Evolutionary conservation across 1,139 yeast species (phyloP).

Genomic region (Groenewaldozyma sp.): DNA sequence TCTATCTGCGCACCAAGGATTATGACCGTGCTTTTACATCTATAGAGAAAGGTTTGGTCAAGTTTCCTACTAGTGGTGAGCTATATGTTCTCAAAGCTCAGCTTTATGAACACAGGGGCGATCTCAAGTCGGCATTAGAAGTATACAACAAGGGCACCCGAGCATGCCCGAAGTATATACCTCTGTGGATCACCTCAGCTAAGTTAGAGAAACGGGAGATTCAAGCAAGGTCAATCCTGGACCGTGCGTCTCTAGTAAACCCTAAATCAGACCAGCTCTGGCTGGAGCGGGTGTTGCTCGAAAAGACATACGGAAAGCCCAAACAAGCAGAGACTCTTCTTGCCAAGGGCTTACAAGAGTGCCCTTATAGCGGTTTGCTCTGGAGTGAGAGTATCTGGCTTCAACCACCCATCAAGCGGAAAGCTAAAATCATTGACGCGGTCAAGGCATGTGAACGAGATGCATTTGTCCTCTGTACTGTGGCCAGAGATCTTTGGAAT

Average conservation of each 20-base stretch:
- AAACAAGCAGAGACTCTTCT: constrained; percentile 49
- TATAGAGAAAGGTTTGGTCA: constrained; percentile 38
- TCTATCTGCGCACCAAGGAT: constrained; percentile 38
- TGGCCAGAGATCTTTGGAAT: constrained; percentile 62
- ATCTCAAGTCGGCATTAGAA: constrained; percentile 39
- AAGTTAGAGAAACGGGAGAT: constrained; percentile 40
- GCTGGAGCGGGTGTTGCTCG: constrained; percentile 52
- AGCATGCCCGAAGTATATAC: constrained; percentile 35
- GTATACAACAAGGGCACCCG: constrained; percentile 43
- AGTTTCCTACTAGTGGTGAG: constrained; percentile 41
- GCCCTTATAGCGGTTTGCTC: constrained; percentile 50
- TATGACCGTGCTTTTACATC: constrained; percentile 33
- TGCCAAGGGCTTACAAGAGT: constrained; percentile 49
- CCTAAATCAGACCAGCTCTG: constrained; percentile 46
- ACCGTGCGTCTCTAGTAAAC: constrained; percentile 50
- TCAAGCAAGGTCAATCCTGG: constrained; percentile 66
- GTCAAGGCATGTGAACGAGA: constrained; percentile 56
- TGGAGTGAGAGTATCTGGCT: constrained; percentile 55
- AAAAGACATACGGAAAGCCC: constrained; percentile 40
- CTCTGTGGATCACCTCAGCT: constrained; percentile 53
- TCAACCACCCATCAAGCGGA: constrained; percentile 43
- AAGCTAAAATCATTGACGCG: constrained; percentile 63
- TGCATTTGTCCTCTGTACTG: constrained; percentile 47
- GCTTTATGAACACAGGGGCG: constrained; percentile 32
- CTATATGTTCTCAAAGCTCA: constrained; percentile 55